Evolutionary conservation across 176 grass and related monocot species (phyloP).

Genomic region (Avena sativa): DNA sequence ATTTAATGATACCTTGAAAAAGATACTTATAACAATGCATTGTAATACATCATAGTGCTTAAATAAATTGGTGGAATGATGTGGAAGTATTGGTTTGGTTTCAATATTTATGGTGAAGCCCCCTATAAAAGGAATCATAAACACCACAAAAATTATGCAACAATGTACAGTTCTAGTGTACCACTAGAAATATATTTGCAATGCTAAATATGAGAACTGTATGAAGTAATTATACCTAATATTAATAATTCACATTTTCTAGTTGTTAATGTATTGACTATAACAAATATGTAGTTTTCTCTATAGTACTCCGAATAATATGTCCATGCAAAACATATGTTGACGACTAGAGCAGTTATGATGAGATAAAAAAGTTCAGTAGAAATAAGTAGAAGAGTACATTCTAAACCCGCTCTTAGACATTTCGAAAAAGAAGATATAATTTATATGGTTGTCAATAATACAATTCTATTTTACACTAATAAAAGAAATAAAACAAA

Average conservation of each 20-base stretch:
- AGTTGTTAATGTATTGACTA: not conserved
- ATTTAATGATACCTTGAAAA: too few relatives aligned
- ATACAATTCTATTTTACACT: too few relatives aligned
- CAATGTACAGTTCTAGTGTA: not conserved
- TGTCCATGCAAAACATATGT: not conserved
- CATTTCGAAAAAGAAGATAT: too few relatives aligned
- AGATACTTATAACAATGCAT: too few relatives aligned
- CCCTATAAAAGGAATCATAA: not conserved
- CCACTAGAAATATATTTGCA: not conserved
- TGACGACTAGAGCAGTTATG: not conserved
- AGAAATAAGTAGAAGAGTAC: too few relatives aligned
- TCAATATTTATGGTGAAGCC: not conserved
- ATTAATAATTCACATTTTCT: not conserved
- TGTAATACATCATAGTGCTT: too few relatives aligned
- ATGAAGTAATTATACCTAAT: not conserved
- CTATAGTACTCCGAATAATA: not conserved
- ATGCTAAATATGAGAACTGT: not conserved
- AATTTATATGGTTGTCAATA: too few relatives aligned
- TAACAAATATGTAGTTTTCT: not conserved
- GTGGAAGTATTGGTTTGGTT: too few relatives aligned
- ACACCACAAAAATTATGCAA: not conserved
- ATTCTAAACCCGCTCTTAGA: too few relatives aligned
- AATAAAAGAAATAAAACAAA: too few relatives aligned
- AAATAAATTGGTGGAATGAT: too few relatives aligned
- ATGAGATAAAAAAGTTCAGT: not conserved